Evolutionary conservation across 805 yeast genomes (phyloP).

Genomic region (Cyberlindnera mycetangii): DNA sequence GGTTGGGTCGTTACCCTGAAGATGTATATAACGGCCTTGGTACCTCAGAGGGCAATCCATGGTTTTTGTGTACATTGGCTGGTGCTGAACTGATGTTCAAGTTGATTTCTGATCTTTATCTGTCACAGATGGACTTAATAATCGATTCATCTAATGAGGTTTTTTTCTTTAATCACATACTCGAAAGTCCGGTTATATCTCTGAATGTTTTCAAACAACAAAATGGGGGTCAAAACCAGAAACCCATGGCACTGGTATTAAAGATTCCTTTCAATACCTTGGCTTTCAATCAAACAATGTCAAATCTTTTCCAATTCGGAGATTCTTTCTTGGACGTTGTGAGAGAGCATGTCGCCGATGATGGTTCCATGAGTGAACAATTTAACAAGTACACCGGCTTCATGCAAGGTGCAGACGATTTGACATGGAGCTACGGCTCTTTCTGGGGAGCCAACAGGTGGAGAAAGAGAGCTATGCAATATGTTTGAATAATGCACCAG

Average conservation of each 20-base stretch:
- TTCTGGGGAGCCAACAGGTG: conserved; percentile 67
- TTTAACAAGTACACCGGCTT: conserved; percentile 77
- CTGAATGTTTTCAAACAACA: neutral
- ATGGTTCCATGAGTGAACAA: conserved; percentile 85
- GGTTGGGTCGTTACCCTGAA: conserved; percentile 90
- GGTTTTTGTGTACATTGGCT: conserved; percentile 79
- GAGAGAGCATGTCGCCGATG: conserved; percentile 55
- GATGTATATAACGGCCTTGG: conserved; percentile 80
- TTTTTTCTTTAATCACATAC: conserved; percentile 32
- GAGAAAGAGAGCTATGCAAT: conserved; percentile 44
- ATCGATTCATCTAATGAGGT: conserved; percentile 32
- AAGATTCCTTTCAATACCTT: conserved; percentile 31
- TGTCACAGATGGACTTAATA: conserved; percentile 40
- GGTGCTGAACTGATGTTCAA: conserved; percentile 64
- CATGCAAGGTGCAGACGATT: conserved; percentile 81
- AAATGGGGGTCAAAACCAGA: neutral
- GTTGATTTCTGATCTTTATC: conserved; percentile 44
- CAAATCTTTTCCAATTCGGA: conserved; percentile 49
- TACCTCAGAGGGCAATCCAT: conserved; percentile 81
- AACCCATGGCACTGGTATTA: conserved; percentile 4
- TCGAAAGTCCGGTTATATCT: conserved; percentile 14
- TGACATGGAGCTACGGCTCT: conserved; percentile 90
- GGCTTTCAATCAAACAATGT: conserved; percentile 45
- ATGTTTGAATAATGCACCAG: conserved; percentile 15
- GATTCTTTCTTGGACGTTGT: conserved; percentile 66